Base-by-base conservation (phyloP, 805 yeast species). In the Clavispora fructus region DNA sequence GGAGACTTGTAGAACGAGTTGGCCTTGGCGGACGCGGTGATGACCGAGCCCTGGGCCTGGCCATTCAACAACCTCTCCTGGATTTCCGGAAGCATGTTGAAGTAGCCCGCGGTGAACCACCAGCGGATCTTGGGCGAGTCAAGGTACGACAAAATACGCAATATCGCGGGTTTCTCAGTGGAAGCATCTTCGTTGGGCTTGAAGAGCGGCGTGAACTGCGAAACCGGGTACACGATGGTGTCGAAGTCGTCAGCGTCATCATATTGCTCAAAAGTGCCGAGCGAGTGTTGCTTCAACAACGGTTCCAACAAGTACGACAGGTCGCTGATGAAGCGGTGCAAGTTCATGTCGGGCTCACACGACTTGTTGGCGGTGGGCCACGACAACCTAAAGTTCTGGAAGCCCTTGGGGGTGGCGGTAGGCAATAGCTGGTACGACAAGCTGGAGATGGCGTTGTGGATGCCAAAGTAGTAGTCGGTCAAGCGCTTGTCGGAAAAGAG, bases 21-120 rank as follows among this genome's bases (percentile, higher is more conserved):
- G 5, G 79, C 97, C 54, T 83, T 78, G 1, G 96, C 95, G 0
- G 97, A 82, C 0, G 99, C 98, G 0, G 97, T 89, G 30, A 94
- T 85, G 2, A 94, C 85, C 0, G 73, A 68, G 2, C 95, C 95
- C 7, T 58, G 47, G 1, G 91, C 83, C 11, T 68, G 71, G 1
- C 87, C 76, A 31, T 72, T 66, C 30, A 88, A 61, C 27, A 94
- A 69, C 26, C 75, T 70, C 13, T 68, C 65, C 58, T 80, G 82
- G 43, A 87, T 83, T 35, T 82, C 81, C 0, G 95, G 87, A 35
- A 84, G 78, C 80, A 94, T 84, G 63, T 94, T 94, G 72, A 94
- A 94, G 63, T 94, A 94, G 2, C 99, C 99, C 0, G 98, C 97
- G 0, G 99, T 94, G 57, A 94, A 83, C 53, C 87, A 78, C 95